These are phyloP conservation scores for Pestalotiopsis sp. DNA, from an alignment of 2,329 filamentous ascomycete species.

Conservation along the genomic window DNA sequence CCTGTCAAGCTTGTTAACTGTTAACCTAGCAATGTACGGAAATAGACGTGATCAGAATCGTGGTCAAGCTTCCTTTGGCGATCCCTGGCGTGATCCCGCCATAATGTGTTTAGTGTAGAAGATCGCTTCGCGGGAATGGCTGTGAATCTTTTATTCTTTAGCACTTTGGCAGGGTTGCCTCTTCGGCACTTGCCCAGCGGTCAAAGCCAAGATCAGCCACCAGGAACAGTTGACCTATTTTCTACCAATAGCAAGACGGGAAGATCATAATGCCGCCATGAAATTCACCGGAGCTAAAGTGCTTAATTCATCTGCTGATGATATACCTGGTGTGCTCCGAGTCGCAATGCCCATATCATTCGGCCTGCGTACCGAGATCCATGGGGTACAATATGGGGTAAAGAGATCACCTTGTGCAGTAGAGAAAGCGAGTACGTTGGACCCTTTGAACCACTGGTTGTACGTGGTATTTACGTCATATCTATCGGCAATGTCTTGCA, in stretches of 20 bases:
- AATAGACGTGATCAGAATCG: background rate
- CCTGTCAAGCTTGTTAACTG: background rate
- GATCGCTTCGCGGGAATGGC: background rate
- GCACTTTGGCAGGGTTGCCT: background rate
- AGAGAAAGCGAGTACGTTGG: background rate
- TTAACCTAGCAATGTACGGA: background rate
- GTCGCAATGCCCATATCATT: background rate
- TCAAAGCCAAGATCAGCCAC: slow-evolving; percentile 1
- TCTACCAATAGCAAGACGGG: background rate
- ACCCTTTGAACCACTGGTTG: background rate
- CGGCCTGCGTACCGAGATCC: background rate
- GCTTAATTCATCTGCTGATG: slow-evolving; percentile 1
- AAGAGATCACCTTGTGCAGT: background rate
- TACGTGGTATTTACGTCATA: background rate
- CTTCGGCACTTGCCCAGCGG: background rate
- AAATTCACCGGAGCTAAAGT: background rate
- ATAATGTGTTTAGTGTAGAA: background rate
- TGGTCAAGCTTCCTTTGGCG: background rate
- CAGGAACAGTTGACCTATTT: slow-evolving; percentile 2
- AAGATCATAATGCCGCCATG: background rate
- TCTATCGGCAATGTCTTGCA: background rate
- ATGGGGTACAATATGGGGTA: background rate
- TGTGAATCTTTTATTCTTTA: background rate
- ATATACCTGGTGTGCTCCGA: background rate
- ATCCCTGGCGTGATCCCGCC: background rate